Evolutionary conservation across 305 asterid genomes (phyloP).

Genomic region (Fraxinus xanthoxyloides): DNA sequence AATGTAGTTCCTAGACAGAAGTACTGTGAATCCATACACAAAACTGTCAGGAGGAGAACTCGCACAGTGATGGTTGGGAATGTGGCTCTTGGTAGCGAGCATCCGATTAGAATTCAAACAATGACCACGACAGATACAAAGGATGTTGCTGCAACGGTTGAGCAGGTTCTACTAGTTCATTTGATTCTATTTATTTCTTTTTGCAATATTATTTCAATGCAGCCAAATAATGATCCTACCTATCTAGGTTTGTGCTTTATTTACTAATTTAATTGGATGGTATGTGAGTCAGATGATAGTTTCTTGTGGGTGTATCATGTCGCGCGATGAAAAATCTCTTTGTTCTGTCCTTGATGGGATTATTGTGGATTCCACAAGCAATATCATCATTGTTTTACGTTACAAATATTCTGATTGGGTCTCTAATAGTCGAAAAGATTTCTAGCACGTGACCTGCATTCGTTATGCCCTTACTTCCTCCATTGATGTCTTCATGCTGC

Average conservation of each 20-base stretch:
- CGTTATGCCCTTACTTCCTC: not conserved
- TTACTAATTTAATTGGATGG: not conserved
- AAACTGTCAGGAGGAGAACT: conserved; percentile 89
- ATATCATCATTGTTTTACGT: not conserved
- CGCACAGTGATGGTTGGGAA: conserved; percentile 97
- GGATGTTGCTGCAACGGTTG: conserved; percentile 92
- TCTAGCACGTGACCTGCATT: not conserved
- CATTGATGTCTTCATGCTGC: not conserved
- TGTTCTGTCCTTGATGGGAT: not conserved
- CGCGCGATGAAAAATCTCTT: not conserved
- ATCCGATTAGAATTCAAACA: conserved; percentile 95
- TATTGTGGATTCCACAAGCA: not conserved
- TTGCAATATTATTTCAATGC: not conserved
- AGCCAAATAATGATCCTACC: not conserved
- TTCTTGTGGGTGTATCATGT: not conserved
- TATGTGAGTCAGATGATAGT: not conserved
- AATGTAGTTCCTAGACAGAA: conserved; percentile 89
- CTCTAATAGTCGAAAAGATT: not conserved
- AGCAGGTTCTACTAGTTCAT: conserved; percentile 60
- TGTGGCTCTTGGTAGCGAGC: conserved; percentile 94
- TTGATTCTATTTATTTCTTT: not conserved
- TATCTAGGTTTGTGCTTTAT: not conserved
- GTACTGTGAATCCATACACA: conserved; percentile 86
- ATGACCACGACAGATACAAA: conserved; percentile 99
- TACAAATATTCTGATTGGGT: not conserved